phyloP scores from a whole-genome alignment of 129 eudicot genomes.

The Helichrysum umbraculigerum region DNA sequence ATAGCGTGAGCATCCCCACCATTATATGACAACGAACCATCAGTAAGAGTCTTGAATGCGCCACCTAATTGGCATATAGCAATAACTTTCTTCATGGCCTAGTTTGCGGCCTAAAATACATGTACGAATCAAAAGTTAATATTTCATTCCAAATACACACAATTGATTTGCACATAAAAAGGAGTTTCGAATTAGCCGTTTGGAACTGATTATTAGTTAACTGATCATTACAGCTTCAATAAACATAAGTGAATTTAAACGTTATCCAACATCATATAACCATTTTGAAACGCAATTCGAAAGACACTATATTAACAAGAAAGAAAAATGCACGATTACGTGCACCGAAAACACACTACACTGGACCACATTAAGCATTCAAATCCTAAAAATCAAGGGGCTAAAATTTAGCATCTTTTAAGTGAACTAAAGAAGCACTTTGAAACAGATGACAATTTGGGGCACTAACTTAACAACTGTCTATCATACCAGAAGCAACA shows the following conservation, averaged over 20 bases:
- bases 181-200: neutral
- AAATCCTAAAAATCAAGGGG: neutral
- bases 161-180: neutral
- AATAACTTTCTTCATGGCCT: slow-evolving; percentile 68
- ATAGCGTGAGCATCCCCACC: slow-evolving; percentile 99
- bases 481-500: slow-evolving; percentile 8
- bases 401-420: neutral
- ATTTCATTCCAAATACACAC: slow-evolving; percentile 10
- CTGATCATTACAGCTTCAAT: neutral
- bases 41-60: slow-evolving; percentile 59
- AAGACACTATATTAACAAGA: neutral
- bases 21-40: slow-evolving; percentile 64
- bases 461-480: slow-evolving; percentile 4
- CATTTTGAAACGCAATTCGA: neutral
- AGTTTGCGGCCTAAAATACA: slow-evolving; percentile 27
- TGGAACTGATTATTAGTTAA: neutral
- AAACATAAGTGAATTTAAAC: neutral
- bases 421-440: neutral
- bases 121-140: slow-evolving; percentile 2
- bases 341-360: neutral
- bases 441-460: neutral
- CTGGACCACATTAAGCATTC: slow-evolving; percentile 22
- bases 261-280: neutral
- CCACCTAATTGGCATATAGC: slow-evolving; percentile 96
- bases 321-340: neutral